A percentile compares a stretch with the other conserved stretches of the same genome.
Evolutionary conservation across 306 rosid species (phyloP).

Genomic region (Quercus alba): DNA sequence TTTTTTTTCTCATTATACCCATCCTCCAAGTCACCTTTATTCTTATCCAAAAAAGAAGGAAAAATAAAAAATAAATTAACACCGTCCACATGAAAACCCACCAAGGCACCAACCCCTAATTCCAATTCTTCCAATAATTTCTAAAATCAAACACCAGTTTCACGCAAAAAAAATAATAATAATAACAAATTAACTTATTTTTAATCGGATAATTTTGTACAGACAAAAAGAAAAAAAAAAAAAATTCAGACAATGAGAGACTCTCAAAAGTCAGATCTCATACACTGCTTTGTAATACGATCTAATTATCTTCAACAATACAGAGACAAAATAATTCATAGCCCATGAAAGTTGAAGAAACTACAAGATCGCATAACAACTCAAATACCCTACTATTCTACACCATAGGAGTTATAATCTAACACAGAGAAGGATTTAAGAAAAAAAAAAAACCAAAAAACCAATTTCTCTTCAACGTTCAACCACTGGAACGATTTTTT

Average conservation of each 20-base stretch:
- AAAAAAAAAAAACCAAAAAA: not conserved
- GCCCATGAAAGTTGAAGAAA: conserved; percentile 27
- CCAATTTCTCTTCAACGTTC: conserved; percentile 26
- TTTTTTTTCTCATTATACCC: not conserved
- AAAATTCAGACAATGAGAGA: conserved; percentile 24
- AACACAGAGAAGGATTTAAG: conserved; percentile 15
- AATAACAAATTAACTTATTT: conserved; percentile 12
- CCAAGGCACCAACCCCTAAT: not conserved
- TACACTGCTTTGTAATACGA: conserved; percentile 33
- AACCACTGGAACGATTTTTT: conserved; percentile 24
- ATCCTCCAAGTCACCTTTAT: not conserved
- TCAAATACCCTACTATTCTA: conserved; percentile 36
- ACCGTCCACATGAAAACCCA: not conserved
- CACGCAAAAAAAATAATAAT: not conserved
- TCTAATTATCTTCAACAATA: conserved; percentile 44
- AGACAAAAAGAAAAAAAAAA: not conserved
- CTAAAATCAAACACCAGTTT: not conserved
- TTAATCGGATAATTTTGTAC: conserved; percentile 38
- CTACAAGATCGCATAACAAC: conserved; percentile 26
- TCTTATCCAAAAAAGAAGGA: not conserved
- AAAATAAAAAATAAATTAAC: not conserved
- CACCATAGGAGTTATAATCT: conserved; percentile 35
- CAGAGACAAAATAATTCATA: conserved; percentile 30
- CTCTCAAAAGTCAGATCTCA: conserved; percentile 25
- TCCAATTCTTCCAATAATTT: not conserved